Base-by-base conservation (phyloP, 2,329 filamentous ascomycete species). In the Nemania sp. region DNA sequence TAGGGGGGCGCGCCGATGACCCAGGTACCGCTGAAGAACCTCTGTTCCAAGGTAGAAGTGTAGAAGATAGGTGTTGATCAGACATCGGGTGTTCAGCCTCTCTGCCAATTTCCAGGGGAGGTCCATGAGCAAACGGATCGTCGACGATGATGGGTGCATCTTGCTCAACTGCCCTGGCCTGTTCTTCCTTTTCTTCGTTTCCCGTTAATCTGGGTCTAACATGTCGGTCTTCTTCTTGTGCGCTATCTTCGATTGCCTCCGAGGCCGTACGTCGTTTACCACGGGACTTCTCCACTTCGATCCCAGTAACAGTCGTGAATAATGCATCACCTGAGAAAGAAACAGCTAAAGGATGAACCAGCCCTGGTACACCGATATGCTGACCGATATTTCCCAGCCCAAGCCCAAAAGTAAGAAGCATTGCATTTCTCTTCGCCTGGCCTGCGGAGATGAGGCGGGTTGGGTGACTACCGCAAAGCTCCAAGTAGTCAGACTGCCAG, bases 41-140 rank as follows among this genome's bases (percentile, higher is more conserved):
- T 3, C 76, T 77, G 56, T 78, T 80, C 80, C 80, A 82, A 4
- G 80, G 80, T 65, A 78, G 71, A 51, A 57, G 59, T 26, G 79
- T 68, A 14, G 77, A 80, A 1, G 77, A 80, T 40, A 81, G 80
- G 48, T 86, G n/a, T n/a, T n/a, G 81, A 54, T 95, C 88, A 4
- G 83, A 82, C 48, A 94, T 79, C 6, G 82, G 80, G 0, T 82
- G 79, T 0, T 77, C 81, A 1, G 82, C 87, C 36, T 89, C 83
- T 71, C 70, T 66, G 20, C 69, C 70, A 12, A 70, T 53, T 49
- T 72, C 70, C 3, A 61, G 61, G 19, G 49, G 50, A 28, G 43
- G 55, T n/a, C 55, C 53, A 11, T 61, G 49, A 22, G 22, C 45
- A 39, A 60, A 56, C 5, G 56, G 49, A 8, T 62, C 60, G 14